Percentiles rank a stretch among this genome's conserved stretches.
Conservation (phyloP, 139 green algal species). For the Yamagishiella unicocca region DNA sequence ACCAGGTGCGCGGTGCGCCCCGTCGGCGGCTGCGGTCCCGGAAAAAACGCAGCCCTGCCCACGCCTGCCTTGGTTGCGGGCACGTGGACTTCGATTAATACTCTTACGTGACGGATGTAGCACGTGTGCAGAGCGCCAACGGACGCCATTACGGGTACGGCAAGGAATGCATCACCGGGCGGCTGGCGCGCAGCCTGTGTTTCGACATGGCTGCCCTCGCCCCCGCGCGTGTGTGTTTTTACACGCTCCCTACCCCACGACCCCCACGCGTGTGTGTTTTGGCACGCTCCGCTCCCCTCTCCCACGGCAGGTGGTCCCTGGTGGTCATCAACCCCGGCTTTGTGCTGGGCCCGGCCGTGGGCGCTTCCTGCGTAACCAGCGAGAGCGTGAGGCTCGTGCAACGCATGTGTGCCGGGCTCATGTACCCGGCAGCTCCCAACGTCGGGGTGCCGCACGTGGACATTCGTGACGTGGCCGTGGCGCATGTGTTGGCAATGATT, state of each 20-base stretch:
- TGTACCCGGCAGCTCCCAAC: constrained; percentile 9
- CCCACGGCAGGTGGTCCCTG: constrained; percentile 59
- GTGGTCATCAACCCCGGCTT: constrained; percentile 62
- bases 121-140: too few relatives aligned
- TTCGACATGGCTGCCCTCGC: too few relatives aligned
- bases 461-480: constrained; percentile 69
- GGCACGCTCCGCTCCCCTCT: neutral
- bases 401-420: neutral
- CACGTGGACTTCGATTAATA: too few relatives aligned
- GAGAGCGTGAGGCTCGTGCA: constrained; percentile 28
- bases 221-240: too few relatives aligned
- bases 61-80: too few relatives aligned
- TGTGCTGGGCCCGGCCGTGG: constrained; percentile 61
- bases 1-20: constrained; percentile 46
- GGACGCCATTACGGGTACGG: too few relatives aligned
- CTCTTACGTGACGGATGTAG: too few relatives aligned
- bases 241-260: too few relatives aligned
- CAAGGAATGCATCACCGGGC: too few relatives aligned
- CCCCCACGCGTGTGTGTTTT: too few relatives aligned
- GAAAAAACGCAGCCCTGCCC: neutral
- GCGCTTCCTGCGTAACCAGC: constrained; percentile 11
- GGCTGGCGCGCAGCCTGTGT: too few relatives aligned
- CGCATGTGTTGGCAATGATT: constrained; percentile 67
- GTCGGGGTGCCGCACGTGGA: constrained; percentile 58
- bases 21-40: too few relatives aligned